Evolutionary conservation across 1,284 basidiomycete genomes (phyloP), one percentile per base, ranked within the genome.

Genomic region (Termitomyces sp.): DNA sequence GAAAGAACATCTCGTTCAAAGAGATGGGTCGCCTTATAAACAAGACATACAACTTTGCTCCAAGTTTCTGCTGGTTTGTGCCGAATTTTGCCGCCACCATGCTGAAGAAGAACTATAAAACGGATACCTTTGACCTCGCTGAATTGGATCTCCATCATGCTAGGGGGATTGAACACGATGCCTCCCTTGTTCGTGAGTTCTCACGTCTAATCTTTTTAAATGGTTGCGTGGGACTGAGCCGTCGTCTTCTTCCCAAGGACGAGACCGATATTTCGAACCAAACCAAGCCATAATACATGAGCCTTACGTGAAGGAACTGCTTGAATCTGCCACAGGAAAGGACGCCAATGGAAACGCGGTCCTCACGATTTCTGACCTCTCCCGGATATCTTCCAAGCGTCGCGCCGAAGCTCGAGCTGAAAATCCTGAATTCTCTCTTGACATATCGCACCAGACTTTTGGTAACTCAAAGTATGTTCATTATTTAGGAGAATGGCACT

Each of bases 101-200:
- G 66, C 64, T 90, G 52, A 71, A 74, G 6, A 79, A 75, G 58
- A 72, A 70, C 41, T 88, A 86, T 60, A 63, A 59, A 51, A 73
- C 70, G 39, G 87, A 82, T 53, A 79, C 70, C 3, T 80, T 87
- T 57, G 78, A 88, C 61, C 70, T 90, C 19, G 66, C 70, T 11
- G 86, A 89, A 46, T 71, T 90, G 35, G 75, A 78, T 60, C 64
- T 84, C 26, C 88, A 90, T 65, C 89, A 5, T 24, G 21, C 21
- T 5, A 2, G 88, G 57, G 82, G 82, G 9, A 90, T 90, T 53
- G 88, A 90, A 60, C 88, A 90, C 58, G 88, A 90, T 58, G 87
- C 73, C 0, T 89, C 86, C 2, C 70, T 91, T 24, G 77, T 78
- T 35, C 78, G 88, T 89, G 64, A 49, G 81, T 74, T 37, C 44